Conservation (phyloP, 371 early-diverging fungal species). For the Mucor piriformis region DNA sequence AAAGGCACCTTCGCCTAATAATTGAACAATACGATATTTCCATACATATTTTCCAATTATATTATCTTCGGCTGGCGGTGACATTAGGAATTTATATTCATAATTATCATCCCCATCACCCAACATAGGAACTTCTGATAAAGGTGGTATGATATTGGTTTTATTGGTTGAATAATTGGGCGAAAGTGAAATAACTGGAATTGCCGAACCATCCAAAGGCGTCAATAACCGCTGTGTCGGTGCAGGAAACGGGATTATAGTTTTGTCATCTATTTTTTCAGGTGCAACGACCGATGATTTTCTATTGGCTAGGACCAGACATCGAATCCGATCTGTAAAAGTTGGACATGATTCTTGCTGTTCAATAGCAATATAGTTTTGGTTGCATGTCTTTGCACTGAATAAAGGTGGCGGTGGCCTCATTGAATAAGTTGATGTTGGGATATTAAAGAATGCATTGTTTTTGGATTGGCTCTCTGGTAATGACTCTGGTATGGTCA, state of each 20-base stretch:
- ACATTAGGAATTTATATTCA: slow-evolving; percentile 10
- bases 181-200: slow-evolving; percentile 39
- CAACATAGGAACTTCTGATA: slow-evolving; percentile 38
- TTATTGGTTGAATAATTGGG: slow-evolving; percentile 29
- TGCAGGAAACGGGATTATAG: slow-evolving; percentile 41
- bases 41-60: slow-evolving; percentile 27
- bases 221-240: slow-evolving; percentile 17
- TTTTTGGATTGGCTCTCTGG: background rate
- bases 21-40: slow-evolving; percentile 26
- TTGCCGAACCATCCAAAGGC: slow-evolving; percentile 8
- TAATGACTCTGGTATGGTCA: slow-evolving; percentile 24
- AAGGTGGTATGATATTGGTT: slow-evolving; percentile 36
- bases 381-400: background rate
- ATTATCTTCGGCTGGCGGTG: slow-evolving; percentile 4
- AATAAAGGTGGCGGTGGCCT: slow-evolving; percentile 10
- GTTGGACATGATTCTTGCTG: background rate
- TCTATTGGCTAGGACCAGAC: slow-evolving; percentile 25
- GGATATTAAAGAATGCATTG: slow-evolving; percentile 6
- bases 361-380: background rate
- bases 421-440: background rate
- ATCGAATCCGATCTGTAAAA: slow-evolving; percentile 32
- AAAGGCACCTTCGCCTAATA: slow-evolving; percentile 34
- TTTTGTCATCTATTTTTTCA: slow-evolving; percentile 11
- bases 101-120: slow-evolving; percentile 39
- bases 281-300: slow-evolving; percentile 20